These are phyloP conservation scores for Penicillium hordei DNA, from an alignment of 2,329 filamentous ascomycete genomes.

Conservation along the genomic window DNA sequence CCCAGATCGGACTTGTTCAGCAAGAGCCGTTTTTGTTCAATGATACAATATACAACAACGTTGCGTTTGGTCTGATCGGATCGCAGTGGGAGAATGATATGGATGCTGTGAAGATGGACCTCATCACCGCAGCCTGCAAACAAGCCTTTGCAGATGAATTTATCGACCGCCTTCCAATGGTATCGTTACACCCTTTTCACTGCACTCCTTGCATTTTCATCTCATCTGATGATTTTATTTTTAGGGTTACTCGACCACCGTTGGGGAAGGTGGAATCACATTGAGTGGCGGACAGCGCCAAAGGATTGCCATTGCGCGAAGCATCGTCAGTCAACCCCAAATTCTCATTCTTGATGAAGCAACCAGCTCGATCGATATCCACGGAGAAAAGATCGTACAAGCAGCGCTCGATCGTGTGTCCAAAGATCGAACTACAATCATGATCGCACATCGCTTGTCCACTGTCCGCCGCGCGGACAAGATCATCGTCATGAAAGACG, in stretches of 20 bases:
- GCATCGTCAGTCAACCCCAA: constrained; percentile 64
- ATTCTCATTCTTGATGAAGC: constrained; percentile 75
- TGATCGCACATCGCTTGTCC: constrained; percentile 72
- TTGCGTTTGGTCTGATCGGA: constrained; percentile 56
- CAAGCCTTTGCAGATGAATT: constrained; percentile 71
- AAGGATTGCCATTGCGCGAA: constrained; percentile 72
- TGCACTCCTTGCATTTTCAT: too few species aligned
- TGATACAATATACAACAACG: constrained; percentile 63
- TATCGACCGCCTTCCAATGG: constrained; percentile 59
- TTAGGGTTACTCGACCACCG: constrained; percentile 68
- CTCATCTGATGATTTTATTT: neutral
- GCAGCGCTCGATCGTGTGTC: constrained; percentile 56
- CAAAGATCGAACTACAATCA: constrained; percentile 66
- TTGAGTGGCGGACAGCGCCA: constrained; percentile 85
- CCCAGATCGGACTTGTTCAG: constrained; percentile 63
- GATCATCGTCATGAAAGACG: constrained; percentile 73
- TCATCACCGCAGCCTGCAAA: constrained; percentile 61
- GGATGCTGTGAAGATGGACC: constrained; percentile 46
- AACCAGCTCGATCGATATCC: constrained; percentile 64
- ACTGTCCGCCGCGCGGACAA: constrained; percentile 75
- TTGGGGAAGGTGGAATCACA: constrained; percentile 75
- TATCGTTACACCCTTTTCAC: constrained; percentile 1
- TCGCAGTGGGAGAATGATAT: constrained; percentile 37
- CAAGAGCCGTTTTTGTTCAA: constrained; percentile 70
- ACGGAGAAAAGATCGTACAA: constrained; percentile 57